Conservation (phyloP, 345 rosid genomes). For the Angophora floribunda region DNA sequence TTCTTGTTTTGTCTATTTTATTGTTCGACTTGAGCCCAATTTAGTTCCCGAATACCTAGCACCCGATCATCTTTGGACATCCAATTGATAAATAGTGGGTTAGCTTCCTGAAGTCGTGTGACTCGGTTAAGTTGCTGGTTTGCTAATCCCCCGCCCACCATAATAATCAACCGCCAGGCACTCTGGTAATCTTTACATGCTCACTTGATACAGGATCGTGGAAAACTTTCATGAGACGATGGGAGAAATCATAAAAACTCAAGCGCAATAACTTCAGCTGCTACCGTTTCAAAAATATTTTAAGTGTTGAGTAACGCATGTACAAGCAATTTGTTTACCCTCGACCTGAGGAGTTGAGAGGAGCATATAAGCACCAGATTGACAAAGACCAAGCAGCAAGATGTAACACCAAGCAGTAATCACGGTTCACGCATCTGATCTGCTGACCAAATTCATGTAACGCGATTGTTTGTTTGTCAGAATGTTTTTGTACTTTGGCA, state of each 20-base stretch:
- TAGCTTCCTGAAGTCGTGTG: not conserved
- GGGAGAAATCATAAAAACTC: not conserved
- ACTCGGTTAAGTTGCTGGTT: not conserved
- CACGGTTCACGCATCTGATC: not conserved
- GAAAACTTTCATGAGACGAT: not conserved
- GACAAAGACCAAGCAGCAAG: not conserved
- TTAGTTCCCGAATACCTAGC: not conserved
- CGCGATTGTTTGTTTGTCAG: not conserved
- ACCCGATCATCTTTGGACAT: not conserved
- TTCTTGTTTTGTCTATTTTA: no score
- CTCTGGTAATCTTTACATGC: not conserved
- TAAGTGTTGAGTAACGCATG: accelerated
- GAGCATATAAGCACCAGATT: not conserved
- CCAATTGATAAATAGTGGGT: not conserved
- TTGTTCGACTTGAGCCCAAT: not conserved
- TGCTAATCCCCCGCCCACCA: not conserved
- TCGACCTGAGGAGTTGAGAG: not conserved
- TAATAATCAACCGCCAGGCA: not conserved
- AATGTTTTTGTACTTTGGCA: not conserved
- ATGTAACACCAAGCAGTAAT: not conserved
- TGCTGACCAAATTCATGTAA: not conserved
- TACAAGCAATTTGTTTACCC: not conserved
- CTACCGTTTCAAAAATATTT: not conserved
- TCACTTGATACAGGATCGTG: not conserved
- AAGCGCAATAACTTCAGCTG: not conserved